phyloP scores from a whole-genome alignment of 805 yeast genomes.

The Torulaspora microellipsoides region DNA sequence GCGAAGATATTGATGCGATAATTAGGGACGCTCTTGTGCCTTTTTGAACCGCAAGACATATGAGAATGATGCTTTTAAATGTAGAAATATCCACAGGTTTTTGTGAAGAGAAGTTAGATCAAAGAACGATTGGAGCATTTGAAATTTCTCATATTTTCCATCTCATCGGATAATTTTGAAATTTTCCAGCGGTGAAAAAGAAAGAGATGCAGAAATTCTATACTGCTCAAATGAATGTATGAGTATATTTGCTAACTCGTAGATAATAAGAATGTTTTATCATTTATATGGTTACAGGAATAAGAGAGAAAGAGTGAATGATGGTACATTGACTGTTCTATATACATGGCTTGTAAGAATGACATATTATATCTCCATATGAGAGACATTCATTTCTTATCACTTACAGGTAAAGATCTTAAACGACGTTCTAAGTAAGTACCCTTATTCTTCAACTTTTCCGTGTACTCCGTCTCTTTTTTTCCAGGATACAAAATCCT shows the following conservation, averaged over 20 bases:
- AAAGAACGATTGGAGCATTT: too few relatives aligned
- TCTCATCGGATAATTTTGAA: too few relatives aligned
- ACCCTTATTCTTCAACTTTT: constrained; percentile 46
- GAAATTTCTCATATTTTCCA: too few relatives aligned
- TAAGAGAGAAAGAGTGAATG: background rate
- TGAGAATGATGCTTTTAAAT: too few relatives aligned
- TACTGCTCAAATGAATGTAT: too few relatives aligned
- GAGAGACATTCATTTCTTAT: constrained; percentile 18
- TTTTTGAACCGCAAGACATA: constrained; percentile 2
- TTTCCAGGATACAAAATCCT: constrained; percentile 72
- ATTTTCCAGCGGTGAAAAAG: too few relatives aligned
- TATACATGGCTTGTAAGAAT: constrained; percentile 4
- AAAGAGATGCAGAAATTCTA: too few relatives aligned
- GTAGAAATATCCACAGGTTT: too few relatives aligned
- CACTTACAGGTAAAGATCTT: constrained; percentile 49
- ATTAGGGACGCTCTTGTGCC: constrained; percentile 5
- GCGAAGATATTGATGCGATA: constrained; percentile 17
- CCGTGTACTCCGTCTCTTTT: constrained; percentile 42
- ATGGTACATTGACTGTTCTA: constrained; percentile 1
- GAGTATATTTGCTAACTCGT: too few relatives aligned
- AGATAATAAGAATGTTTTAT: too few relatives aligned
- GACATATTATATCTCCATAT: background rate
- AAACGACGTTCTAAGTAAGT: constrained; percentile 54
- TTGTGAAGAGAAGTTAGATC: too few relatives aligned
- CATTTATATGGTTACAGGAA: too few relatives aligned